Percentiles rank a stretch among this genome's conserved stretches.
These are phyloP conservation scores for Tylopilus sp. DNA, from an alignment of 768 basidiomycete species.

Conservation along the genomic window DNA sequence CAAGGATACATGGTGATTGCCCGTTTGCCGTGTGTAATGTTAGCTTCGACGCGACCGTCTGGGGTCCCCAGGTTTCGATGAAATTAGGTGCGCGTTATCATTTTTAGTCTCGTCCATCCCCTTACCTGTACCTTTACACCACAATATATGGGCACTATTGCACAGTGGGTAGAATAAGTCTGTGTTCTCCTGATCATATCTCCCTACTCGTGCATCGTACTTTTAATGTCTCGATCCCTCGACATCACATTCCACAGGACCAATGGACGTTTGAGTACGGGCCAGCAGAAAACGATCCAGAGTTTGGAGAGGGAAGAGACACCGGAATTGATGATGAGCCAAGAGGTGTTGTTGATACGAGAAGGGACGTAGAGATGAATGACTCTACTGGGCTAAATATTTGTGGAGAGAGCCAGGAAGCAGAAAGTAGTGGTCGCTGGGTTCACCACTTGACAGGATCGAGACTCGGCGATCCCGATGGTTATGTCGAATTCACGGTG, in stretches of 20 bases:
- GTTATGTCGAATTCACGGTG: slow-evolving; percentile 78
- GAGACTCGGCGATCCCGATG: slow-evolving; percentile 63
- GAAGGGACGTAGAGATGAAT: slow-evolving; percentile 12
- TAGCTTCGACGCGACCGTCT: slow-evolving; percentile 79
- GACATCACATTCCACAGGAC: slow-evolving; percentile 81
- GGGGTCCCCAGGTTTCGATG: slow-evolving; percentile 84
- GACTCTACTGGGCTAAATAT: background rate
- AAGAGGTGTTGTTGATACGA: background rate
- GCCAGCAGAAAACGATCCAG: slow-evolving; percentile 75
- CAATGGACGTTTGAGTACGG: slow-evolving; percentile 87
- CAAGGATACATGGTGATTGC: slow-evolving; percentile 74
- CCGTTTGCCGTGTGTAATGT: slow-evolving; percentile 78
- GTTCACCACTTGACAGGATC: slow-evolving; percentile 67
- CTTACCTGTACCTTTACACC: background rate
- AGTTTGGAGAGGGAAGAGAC: slow-evolving; percentile 45
- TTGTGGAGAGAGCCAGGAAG: slow-evolving; percentile 28
- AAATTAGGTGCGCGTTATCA: slow-evolving; percentile 56
- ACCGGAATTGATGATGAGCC: slow-evolving; percentile 22
- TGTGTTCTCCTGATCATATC: slow-evolving; percentile 90
- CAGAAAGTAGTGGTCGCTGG: slow-evolving; percentile 71
- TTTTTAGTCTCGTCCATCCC: background rate
- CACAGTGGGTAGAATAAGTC: slow-evolving; percentile 79
- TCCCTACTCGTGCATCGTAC: slow-evolving; percentile 87
- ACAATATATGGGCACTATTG: background rate
- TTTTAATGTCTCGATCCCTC: slow-evolving; percentile 94